Evolutionary conservation across 2,329 filamentous ascomycete genomes (phyloP).

Genomic region (Teratosphaeria zuluensis): DNA sequence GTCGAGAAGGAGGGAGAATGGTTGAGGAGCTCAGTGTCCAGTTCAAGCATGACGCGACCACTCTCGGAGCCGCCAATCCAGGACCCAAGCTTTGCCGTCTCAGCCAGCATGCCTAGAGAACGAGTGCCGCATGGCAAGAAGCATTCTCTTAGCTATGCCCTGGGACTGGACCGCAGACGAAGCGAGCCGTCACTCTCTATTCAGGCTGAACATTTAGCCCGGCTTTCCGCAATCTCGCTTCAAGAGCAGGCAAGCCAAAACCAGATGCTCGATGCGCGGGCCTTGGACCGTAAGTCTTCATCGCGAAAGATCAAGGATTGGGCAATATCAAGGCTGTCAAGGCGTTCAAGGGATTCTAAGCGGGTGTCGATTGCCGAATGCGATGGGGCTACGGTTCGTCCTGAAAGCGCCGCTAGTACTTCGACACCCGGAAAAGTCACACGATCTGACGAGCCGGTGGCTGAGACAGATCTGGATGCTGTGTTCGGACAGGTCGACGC

Average conservation of each 20-base stretch:
- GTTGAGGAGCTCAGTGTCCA: constrained; percentile 17
- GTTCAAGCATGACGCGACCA: constrained; percentile 11
- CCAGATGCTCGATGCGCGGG: not conserved
- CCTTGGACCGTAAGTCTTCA: constrained; percentile 17
- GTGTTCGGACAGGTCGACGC: constrained; percentile 15
- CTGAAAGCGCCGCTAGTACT: constrained; percentile 6
- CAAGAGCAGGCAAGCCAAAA: constrained; percentile 13
- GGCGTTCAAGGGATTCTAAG: constrained; percentile 46
- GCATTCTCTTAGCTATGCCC: constrained; percentile 54
- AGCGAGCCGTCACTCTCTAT: constrained; percentile 29
- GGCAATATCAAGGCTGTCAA: constrained; percentile 49
- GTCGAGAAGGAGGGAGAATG: constrained; percentile 25
- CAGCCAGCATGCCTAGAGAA: constrained; percentile 8
- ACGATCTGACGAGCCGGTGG: constrained; percentile 6
- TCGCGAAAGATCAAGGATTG: constrained; percentile 63
- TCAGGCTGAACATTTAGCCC: constrained; percentile 14
- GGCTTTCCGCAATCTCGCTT: constrained; percentile 22
- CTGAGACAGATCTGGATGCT: constrained; percentile 25
- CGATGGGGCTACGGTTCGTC: not conserved
- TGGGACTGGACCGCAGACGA: constrained; percentile 46
- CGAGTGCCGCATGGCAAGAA: constrained; percentile 42
- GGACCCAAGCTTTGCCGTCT: constrained; percentile 7
- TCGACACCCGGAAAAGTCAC: constrained; percentile 5
- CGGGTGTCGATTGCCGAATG: not conserved
- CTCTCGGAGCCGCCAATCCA: constrained; percentile 11